Base-by-base conservation (phyloP, 257 asterid species). In the Gentiana straminea region DNA sequence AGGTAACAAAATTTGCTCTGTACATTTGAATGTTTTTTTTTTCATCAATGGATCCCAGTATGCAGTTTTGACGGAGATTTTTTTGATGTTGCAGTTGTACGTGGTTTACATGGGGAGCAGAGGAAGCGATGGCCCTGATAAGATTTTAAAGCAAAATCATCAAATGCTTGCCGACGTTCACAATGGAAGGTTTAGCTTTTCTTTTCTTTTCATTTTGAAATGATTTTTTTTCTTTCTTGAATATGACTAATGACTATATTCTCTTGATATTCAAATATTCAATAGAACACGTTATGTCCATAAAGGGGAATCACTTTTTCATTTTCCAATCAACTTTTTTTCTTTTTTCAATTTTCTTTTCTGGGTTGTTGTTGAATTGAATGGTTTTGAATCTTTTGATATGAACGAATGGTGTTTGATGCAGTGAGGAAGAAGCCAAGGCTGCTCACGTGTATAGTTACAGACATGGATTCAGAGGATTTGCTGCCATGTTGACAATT, bases 81-180 rank as follows among this genome's bases (percentile, higher is more conserved):
- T 53, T 50, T 50, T 35, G n/a, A 12, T 41, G 10, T 33, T 64
- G 71, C 77, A 90, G 98, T 64, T 90, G 78, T 90, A 90, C 78
- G 95, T 86, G 64, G 98, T 90, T 70, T 90, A 90, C 61, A 86
- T 90, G 96, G 98, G 98, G 32, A 76, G 85, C 81, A 77, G 65
- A 62, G 86, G 74, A 54, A 63, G 61, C 52, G 81, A 75, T 73
- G 92, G 74, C 62, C 89, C 91, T 61, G 96, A 86, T 72, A 89
- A 80, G 66, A 77, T 86, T 76, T 65, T 76, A 55, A 84, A 73
- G 79, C 89, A 79, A 73, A 78, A 86, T 53, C 89, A 81, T 39
- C 82, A 86, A 68, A 81, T 86, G 69, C 94, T 90, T 5, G 73
- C 79, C 62, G 64, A 61, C 77, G 71, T 90, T 66, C 94, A 86